Percentiles rank a stretch among this genome's conserved stretches.
phyloP scores from a whole-genome alignment of 2,329 filamentous ascomycete genomes.

The Nannizzia gypsea region DNA sequence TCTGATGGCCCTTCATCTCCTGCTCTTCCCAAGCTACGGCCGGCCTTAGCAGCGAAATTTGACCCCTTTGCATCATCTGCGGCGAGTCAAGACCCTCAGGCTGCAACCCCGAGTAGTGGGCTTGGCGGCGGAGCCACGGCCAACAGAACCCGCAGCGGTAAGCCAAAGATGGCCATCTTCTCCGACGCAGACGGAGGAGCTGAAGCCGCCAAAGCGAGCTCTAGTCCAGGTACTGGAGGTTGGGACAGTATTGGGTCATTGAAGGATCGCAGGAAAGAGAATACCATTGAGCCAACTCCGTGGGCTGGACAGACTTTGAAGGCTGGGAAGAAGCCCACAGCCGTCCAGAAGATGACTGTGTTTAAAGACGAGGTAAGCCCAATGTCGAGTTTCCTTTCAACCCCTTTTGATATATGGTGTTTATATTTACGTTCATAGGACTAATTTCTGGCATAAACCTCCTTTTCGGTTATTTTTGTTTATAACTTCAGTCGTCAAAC shows the following conservation, averaged over 20 bases:
- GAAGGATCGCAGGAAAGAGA: conserved; percentile 86
- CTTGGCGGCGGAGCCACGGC: conserved; percentile 32
- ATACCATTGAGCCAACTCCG: conserved; percentile 69
- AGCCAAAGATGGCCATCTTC: conserved; percentile 82
- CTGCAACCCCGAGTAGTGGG: conserved; percentile 51
- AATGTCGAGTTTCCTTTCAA: conserved; percentile 17
- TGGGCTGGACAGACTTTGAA: conserved; percentile 89
- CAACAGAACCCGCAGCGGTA: conserved; percentile 50
- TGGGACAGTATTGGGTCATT: conserved; percentile 90
- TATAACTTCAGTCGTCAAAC: conserved; percentile 39
- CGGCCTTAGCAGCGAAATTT: conserved; percentile 71
- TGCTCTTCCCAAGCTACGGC: conserved; percentile 69
- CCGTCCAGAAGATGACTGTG: conserved; percentile 69
- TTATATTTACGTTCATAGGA: conserved; percentile 85
- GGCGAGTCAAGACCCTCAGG: conserved; percentile 41
- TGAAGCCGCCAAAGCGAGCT: conserved; percentile 45
- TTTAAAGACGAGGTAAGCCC: conserved; percentile 92
- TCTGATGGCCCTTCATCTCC: conserved; percentile 64
- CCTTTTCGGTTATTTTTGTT: conserved; percentile 27
- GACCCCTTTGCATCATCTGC: conserved; percentile 60
- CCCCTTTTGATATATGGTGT: conserved; percentile 30
- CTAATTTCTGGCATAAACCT: conserved; percentile 58
- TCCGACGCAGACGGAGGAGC: conserved; percentile 58
- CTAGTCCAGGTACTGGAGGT: conserved; percentile 50
- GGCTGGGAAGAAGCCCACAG: conserved; percentile 68